These are phyloP conservation scores for Platanthera guangdongensis DNA, from an alignment of 106 monocot species.

Conservation along the genomic window DNA sequence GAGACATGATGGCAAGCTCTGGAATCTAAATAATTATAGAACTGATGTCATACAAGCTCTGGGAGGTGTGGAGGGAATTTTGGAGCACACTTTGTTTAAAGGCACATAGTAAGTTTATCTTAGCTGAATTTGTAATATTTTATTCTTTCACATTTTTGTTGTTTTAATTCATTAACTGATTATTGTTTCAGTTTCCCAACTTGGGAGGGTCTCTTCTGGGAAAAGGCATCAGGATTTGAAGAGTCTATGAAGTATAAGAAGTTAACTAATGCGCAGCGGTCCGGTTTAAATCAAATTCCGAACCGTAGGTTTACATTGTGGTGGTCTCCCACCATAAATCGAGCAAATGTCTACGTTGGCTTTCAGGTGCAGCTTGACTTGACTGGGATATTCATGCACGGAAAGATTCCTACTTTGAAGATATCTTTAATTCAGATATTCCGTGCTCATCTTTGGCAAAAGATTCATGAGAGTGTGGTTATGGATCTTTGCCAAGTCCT, in stretches of 20 bases:
- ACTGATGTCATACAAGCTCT: conserved; percentile 99
- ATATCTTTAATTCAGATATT: conserved; percentile 99
- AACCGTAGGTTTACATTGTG: conserved; percentile 96
- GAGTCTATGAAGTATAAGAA: conserved; percentile 99
- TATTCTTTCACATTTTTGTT: neutral
- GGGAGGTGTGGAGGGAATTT: conserved; percentile 98
- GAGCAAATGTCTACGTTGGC: conserved; percentile 99
- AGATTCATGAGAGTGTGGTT: conserved; percentile 98
- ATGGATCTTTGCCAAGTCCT: conserved; percentile 99
- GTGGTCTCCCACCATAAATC: conserved; percentile 99
- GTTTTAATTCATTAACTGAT: conserved; percentile 1
- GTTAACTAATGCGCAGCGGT: conserved; percentile 92
- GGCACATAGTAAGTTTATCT: conserved; percentile 88
- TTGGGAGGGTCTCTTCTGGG: conserved; percentile 99
- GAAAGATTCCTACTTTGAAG: conserved; percentile 97
- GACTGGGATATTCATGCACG: conserved; percentile 99
- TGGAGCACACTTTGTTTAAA: conserved; percentile 97
- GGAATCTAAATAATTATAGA: conserved; percentile 98
- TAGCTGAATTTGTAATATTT: neutral
- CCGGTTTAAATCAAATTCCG: conserved; percentile 97
- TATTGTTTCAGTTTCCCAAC: conserved; percentile 76
- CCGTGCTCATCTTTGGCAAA: conserved; percentile 99
- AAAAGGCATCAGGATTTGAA: conserved; percentile 99
- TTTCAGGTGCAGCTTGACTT: conserved; percentile 98
- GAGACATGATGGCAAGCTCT: conserved; percentile 97